Conservation (phyloP, 139 green algal genomes). For the Chlamydomonas eustigma region DNA sequence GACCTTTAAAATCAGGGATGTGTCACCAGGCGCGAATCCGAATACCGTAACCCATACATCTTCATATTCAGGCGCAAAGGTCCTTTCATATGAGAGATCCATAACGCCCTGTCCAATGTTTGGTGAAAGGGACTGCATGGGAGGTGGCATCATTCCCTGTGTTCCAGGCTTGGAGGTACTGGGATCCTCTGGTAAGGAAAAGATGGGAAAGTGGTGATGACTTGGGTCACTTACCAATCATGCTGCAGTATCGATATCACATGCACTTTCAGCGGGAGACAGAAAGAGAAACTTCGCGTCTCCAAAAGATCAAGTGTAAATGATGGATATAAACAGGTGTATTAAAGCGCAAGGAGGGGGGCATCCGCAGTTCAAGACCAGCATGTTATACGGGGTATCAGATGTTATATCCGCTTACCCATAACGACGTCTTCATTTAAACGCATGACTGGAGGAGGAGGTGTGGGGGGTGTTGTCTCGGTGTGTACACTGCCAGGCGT, state of each 20-base stretch:
- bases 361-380: not conserved
- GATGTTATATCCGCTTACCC: slow-evolving; percentile 18
- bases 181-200: slow-evolving; percentile 3
- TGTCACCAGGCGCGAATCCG: slow-evolving; percentile 42
- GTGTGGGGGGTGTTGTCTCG: slow-evolving; percentile 25
- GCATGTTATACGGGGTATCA: not conserved
- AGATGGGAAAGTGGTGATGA: not conserved
- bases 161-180: slow-evolving; percentile 4
- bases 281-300: too few relatives aligned
- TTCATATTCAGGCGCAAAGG: slow-evolving; percentile 20
- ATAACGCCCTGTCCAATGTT: not conserved
- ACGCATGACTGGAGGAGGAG: slow-evolving; percentile 17
- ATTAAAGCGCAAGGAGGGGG: not conserved
- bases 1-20: slow-evolving; percentile 16
- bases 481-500: slow-evolving; percentile 32
- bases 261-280: too few relatives aligned
- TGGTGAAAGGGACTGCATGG: slow-evolving; percentile 1
- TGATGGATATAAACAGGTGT: not conserved
- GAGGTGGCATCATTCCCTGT: not conserved
- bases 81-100: not conserved
- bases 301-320: too few relatives aligned
- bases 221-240: not conserved
- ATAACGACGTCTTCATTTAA: slow-evolving; percentile 38
- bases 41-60: slow-evolving; percentile 60
- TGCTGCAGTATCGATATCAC: too few relatives aligned